Evolutionary conservation across 2,329 filamentous ascomycete genomes (phyloP).

Genomic region (Alternaria longipes): DNA sequence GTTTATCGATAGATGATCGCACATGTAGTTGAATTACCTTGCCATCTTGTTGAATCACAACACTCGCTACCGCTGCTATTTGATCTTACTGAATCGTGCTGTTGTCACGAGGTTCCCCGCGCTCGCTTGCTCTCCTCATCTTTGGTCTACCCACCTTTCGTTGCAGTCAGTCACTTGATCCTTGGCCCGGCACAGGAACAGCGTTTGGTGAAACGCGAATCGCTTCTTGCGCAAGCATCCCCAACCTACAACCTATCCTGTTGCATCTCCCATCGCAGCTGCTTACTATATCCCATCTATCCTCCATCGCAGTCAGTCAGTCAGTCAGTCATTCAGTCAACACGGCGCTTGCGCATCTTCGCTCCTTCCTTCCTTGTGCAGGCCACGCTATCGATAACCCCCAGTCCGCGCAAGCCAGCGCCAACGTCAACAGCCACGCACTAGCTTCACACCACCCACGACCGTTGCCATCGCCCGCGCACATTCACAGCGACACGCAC

Average conservation of each 20-base stretch:
- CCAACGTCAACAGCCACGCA: conserved; percentile 11
- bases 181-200: conserved; percentile 21
- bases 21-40: background rate
- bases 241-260: conserved; percentile 5
- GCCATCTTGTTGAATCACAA: background rate
- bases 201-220: conserved; percentile 50
- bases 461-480: conserved; percentile 1
- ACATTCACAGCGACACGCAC: conserved; percentile 4
- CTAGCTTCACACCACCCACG: conserved; percentile 10
- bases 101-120: background rate
- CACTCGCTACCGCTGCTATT: background rate
- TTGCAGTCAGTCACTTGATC: conserved; percentile 14
- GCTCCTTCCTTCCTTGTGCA: conserved; percentile 5
- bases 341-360: conserved; percentile 8
- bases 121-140: conserved; percentile 2
- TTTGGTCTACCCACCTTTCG: conserved; percentile 13
- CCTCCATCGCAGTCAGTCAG: conserved; percentile 4
- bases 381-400: conserved; percentile 18
- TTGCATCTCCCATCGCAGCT: conserved; percentile 6
- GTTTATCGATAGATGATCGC: conserved; percentile 7
- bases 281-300: background rate
- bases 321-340: background rate
- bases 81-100: background rate
- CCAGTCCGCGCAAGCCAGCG: conserved; percentile 10
- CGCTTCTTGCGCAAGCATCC: conserved; percentile 32